Base-by-base conservation (phyloP, 768 basidiomycete species). In the Termitomyces sp. region DNA sequence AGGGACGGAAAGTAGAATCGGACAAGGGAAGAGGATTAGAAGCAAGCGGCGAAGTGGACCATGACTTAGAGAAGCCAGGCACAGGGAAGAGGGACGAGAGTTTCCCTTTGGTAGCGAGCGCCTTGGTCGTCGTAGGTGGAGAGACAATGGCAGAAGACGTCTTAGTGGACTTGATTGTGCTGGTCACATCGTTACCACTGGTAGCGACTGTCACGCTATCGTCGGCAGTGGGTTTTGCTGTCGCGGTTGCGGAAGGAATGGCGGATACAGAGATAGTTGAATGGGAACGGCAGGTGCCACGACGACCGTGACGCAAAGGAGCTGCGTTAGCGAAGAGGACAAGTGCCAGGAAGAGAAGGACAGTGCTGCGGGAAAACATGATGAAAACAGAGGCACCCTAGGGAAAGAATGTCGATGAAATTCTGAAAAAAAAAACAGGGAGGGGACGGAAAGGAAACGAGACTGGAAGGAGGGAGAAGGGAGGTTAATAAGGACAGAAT, bases 1-100 rank as follows among this genome's bases (percentile, higher is more conserved):
- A 70, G n/a, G 76, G 76, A 16, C 73, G 65, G 64, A 83, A 72
- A 4, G 81, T 79, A 37, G 55, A 58, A 63, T 81, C 80, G n/a
- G 73, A 70, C 44, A 83, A 72, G 4, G 75, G 59, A 22, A 79
- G 67, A 6, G 76, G 62, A 20, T 70, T 66, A 16, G 62, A 48
- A 12, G 72, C 66, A 22, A 68, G 65, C 18, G 74, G 63, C 4
- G 76, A 73, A 10, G 80, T 81, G n/a, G 80, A 75, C 81, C 81
- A 82, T 4, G 78, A 77, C 44, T 68, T 64, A 55, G 64, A 59
- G 34, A 61, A 65, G 36, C 65, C 67, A 24, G 63, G 46, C 49
- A 75, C 69, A n/a, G 81, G 80, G 69, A 81, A 81, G 48, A 81
- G 72, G 18, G 69, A 66, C 42, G 60, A 60, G 10, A 76, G 64